These are phyloP conservation scores for Teratosphaeria gauchensis DNA, from an alignment of 2,329 filamentous ascomycete genomes.

Conservation along the genomic window DNA sequence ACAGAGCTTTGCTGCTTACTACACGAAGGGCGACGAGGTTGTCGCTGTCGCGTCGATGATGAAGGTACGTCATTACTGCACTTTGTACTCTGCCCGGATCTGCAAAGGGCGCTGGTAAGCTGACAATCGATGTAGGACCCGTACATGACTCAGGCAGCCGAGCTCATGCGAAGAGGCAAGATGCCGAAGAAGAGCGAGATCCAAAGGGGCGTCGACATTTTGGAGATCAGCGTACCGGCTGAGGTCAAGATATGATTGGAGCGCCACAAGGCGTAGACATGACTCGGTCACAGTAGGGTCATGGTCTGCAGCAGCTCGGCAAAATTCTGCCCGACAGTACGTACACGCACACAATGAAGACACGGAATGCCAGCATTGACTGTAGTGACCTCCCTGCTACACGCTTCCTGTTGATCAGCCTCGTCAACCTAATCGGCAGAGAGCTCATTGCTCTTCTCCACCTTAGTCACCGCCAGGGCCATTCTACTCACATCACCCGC, in stretches of 20 bases:
- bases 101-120: background rate
- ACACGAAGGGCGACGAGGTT: constrained; percentile 73
- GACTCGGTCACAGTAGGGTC: background rate
- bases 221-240: constrained; percentile 35
- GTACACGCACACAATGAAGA: background rate
- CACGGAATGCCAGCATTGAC: background rate
- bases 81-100: background rate
- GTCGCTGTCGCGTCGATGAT: constrained; percentile 89
- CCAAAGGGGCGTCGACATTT: constrained; percentile 46
- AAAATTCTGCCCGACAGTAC: background rate
- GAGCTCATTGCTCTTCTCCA: too few relatives aligned
- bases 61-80: constrained; percentile 27
- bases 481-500: too few relatives aligned
- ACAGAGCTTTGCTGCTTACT: constrained; percentile 80
- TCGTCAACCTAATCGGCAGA: too few relatives aligned
- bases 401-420: too few relatives aligned
- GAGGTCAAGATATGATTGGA: constrained; percentile 34
- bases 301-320: too few relatives aligned
- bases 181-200: constrained; percentile 79
- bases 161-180: constrained; percentile 71
- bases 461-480: too few relatives aligned
- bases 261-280: background rate
- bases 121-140: constrained; percentile 71
- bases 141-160: constrained; percentile 68
- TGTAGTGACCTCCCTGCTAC: too few relatives aligned